Percentiles rank a stretch among this genome's conserved stretches.
Evolutionary conservation across 352 stramenopile genomes (phyloP).

Genomic region (Plasmopara muralis): DNA sequence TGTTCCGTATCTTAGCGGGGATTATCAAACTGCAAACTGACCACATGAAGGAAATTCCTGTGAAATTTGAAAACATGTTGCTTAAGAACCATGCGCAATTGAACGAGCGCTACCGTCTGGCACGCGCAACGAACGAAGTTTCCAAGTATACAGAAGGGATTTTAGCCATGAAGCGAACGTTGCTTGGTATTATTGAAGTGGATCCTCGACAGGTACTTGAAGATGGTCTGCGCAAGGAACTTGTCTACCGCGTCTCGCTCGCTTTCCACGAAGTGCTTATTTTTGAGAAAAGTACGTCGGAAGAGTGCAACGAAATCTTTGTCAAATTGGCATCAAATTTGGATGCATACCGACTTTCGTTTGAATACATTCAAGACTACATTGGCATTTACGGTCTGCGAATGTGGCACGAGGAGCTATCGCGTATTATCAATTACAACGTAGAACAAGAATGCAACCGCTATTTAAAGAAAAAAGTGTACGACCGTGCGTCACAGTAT

Average conservation of each 20-base stretch:
- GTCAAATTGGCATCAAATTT: conserved; percentile 75
- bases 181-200: conserved; percentile 92
- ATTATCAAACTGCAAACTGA: conserved; percentile 92
- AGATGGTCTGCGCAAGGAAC: conserved; percentile 91
- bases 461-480: conserved; percentile 93
- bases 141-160: conserved; percentile 95
- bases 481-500: conserved; percentile 86
- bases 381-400: conserved; percentile 91
- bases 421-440: conserved; percentile 93
- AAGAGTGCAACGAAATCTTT: conserved; percentile 85
- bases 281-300: conserved; percentile 77
- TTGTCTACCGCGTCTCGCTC: conserved; percentile 86
- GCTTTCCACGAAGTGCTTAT: conserved; percentile 84
- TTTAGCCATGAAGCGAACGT: conserved; percentile 91
- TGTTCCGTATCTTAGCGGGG: conserved; percentile 91
- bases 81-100: conserved; percentile 90
- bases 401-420: conserved; percentile 94
- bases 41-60: conserved; percentile 86
- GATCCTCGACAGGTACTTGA: conserved; percentile 91
- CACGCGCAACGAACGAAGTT: conserved; percentile 91
- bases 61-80: conserved; percentile 90
- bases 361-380: conserved; percentile 96
- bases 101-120: conserved; percentile 89
- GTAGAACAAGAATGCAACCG: conserved; percentile 94
- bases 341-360: conserved; percentile 86